Base-by-base conservation (phyloP, 1,284 basidiomycete genomes). In the Fomitopsis palustris region DNA sequence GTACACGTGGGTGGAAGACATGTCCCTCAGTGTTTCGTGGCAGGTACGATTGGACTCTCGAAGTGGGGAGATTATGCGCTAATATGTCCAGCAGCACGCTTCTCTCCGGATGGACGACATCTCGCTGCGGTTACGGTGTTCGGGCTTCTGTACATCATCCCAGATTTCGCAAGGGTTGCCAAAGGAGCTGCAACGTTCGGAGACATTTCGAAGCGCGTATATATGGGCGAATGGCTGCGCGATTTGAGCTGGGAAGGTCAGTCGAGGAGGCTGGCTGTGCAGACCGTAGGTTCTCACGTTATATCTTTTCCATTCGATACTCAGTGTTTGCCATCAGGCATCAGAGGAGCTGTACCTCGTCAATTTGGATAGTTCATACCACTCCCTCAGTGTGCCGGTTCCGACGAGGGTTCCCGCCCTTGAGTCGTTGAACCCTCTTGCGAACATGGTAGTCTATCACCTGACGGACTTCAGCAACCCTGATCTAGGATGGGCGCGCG, bases 21-120 rank as follows among this genome's bases (percentile, higher is more conserved):
- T n/a, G 41, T 58, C 12, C 57, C 39, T 19, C 53, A 53, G 14
- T 58, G 42, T 47, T 58, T 45, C 31, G 41, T 53, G 19, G 31
- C 57, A 37, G 57, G 57, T 58, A 37, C 25, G 49, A 43, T 21
- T 3, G 5, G 10, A 4, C 14, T 25, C 25, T 27, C n/a, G 9
- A n/a, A n/a, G 10, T 57, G 29, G 41, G 25, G 1, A 35, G 6
- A 25, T 37, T 21, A 19, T 25, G 35, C 27, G 8, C 43, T 54
- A n/a, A 54, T 4, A 37, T 17, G 16, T 37, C 17, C 17, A 3
- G 7, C 58, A 64, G 66, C 59, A 4, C 58, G 60, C 2, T 64
- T 70, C 55, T 68, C 66, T 17, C 66, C 67, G 3, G 66, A 69
- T 38, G 69, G 67, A 14, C 59, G 55, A 14, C 66, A 68, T 45